Evolutionary conservation across 2,329 filamentous ascomycete genomes (phyloP).

Genomic region (Lachnellula hyalina): DNA sequence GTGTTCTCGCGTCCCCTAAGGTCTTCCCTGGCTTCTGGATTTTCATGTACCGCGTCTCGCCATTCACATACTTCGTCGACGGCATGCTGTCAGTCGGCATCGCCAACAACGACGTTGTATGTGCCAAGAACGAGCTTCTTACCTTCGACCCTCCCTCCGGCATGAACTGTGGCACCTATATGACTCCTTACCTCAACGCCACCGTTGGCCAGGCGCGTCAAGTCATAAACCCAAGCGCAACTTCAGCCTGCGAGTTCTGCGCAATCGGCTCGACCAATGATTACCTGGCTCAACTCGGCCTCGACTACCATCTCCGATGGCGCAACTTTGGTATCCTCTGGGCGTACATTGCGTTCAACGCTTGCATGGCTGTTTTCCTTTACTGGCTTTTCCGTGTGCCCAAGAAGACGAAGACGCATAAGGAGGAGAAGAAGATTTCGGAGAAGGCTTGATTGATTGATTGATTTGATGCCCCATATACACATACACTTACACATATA

Average conservation of each 20-base stretch:
- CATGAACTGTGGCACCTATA: slow-evolving; percentile 53
- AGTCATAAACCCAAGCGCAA: slow-evolving; percentile 36
- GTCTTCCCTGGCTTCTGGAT: slow-evolving; percentile 68
- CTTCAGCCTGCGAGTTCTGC: slow-evolving; percentile 50
- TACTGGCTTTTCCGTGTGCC: slow-evolving; percentile 47
- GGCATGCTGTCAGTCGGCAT: slow-evolving; percentile 66
- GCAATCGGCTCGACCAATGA: slow-evolving; percentile 44
- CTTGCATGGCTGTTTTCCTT: slow-evolving; percentile 44
- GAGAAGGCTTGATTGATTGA: neutral
- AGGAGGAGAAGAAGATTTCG: neutral
- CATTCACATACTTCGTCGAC: slow-evolving; percentile 72
- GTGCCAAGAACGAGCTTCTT: slow-evolving; percentile 63
- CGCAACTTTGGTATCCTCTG: slow-evolving; percentile 58
- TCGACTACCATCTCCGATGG: slow-evolving; percentile 56
- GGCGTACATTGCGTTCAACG: slow-evolving; percentile 42
- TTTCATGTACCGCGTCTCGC: slow-evolving; percentile 76
- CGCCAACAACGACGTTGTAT: slow-evolving; percentile 58
- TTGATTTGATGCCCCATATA: neutral
- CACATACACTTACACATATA: too few relatives aligned
- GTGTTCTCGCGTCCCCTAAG: neutral
- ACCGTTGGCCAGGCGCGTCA: neutral
- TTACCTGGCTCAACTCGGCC: slow-evolving; percentile 43
- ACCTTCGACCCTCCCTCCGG: slow-evolving; percentile 55
- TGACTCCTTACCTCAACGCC: slow-evolving; percentile 28
- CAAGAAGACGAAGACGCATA: slow-evolving; percentile 28